Evolutionary conservation across 352 stramenopile species (phyloP), one percentile per base, ranked within the genome.

Genomic region (Pythium guiyangense): DNA sequence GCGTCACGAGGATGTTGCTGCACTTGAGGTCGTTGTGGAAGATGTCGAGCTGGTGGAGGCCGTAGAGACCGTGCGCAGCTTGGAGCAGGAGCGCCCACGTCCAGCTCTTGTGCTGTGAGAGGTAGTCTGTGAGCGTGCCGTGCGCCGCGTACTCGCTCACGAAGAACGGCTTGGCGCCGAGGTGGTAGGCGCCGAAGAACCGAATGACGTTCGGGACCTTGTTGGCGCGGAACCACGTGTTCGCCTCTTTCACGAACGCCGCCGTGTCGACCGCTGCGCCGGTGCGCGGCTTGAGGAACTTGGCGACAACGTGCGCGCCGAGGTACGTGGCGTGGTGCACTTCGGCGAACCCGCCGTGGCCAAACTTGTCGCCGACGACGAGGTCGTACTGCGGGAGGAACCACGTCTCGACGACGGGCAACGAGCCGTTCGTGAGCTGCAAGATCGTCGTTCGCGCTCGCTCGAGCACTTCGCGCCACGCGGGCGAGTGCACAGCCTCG

Each of bases 21-120:
- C 25, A 39, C 51, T 57, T 42, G 51, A 57, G 51, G 35, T 57
- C 37, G 51, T 57, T 57, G 39, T 57, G 51, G 29, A 48, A 27
- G 5, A 56, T 56, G 5, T 11, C 4, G 0, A 31, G 35, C 34
- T 29, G 3, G 35, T 54, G 49, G 34, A 54, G 31, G 22, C n/a
- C 31, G 6, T 17, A 5, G 35, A 46, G n/a, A 3, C 34, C 49
- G 18, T 54, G 20, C n/a, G 49, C 49, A 15, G 34, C 34, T 15
- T 47, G 6, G 5, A 47, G 34, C n/a, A 54, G 34, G 18, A 45
- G 6, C 20, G 44, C 43, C 49, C 49, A 54, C 20, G 35, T 35
- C 6, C 18, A 29, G 31, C 27, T 45, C 12, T 54, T 46, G 15
- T 46, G n/a, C 6, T 54, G 6, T 10, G n/a, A 14, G 3, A 54